phyloP scores from a whole-genome alignment of 2,329 filamentous ascomycete species.

The Myriangium duriaei region DNA sequence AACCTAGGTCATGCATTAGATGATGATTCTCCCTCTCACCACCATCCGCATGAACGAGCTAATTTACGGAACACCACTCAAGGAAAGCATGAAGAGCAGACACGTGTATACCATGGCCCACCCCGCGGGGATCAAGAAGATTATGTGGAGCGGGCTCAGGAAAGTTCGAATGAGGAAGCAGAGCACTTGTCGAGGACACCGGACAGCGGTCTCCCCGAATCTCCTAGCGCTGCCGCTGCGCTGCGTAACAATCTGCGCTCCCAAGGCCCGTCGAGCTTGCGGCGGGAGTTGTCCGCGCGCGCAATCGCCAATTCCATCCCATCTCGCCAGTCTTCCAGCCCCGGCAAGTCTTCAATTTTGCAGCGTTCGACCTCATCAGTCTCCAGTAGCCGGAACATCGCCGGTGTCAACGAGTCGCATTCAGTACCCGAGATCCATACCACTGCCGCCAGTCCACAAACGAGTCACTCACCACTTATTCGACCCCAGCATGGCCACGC shows the following conservation, averaged over 20 bases:
- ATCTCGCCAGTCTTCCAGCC: constrained; percentile 1
- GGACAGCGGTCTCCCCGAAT: constrained; percentile 2
- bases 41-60: neutral
- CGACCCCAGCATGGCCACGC: constrained; percentile 44
- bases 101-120: neutral
- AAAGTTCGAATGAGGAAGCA: neutral
- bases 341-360: neutral
- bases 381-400: constrained; percentile 2
- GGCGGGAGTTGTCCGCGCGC: constrained; percentile 6
- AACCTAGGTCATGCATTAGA: constrained; percentile 15
- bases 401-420: constrained; percentile 10
- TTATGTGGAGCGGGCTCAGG: constrained; percentile 4
- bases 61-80: neutral
- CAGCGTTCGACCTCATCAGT: constrained; percentile 2
- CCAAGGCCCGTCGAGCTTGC: constrained; percentile 1
- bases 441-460: constrained; percentile 14
- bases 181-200: neutral
- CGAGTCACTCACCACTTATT: constrained; percentile 16
- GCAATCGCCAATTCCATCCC: constrained; percentile 6
- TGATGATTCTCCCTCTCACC: constrained; percentile 5
- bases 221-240: constrained; percentile 7
- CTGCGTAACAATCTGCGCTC: constrained; percentile 6
- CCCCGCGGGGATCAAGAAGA: too few relatives aligned
- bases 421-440: constrained; percentile 14
- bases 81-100: neutral